phyloP scores from a whole-genome alignment of 805 yeast species.

The Pichia kluyveri region DNA sequence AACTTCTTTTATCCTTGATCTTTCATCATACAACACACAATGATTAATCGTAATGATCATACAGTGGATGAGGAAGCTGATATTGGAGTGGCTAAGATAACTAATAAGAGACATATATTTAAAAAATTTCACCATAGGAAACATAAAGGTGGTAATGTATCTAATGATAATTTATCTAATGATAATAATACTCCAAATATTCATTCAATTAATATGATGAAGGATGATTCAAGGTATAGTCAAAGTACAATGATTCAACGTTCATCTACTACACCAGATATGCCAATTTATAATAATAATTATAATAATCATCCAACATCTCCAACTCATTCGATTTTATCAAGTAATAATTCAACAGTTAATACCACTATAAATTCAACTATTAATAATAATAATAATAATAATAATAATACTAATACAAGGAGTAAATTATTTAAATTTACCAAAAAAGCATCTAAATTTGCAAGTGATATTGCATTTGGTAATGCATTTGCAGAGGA shows the following conservation, averaged over 20 bases:
- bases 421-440: slow-evolving; percentile 12
- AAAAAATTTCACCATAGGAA: neutral
- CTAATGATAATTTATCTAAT: no score
- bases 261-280: no score
- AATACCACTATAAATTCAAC: neutral
- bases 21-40: no score
- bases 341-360: neutral
- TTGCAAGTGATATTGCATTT: slow-evolving; percentile 26
- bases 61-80: neutral
- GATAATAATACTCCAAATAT: no score
- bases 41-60: no score
- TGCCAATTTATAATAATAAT: no score
- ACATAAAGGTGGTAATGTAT: neutral
- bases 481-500: slow-evolving; percentile 14
- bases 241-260: no score
- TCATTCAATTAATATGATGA: no score
- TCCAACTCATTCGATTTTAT: neutral
- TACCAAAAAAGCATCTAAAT: slow-evolving; percentile 20
- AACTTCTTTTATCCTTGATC: no score
- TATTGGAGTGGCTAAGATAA: neutral
- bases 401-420: neutral
- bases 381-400: no score
- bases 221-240: no score
- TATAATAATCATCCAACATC: no score
- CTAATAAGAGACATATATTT: neutral